Evolutionary conservation across 2,329 filamentous ascomycete species (phyloP), one percentile per base, ranked within the genome.

Genomic region (Byssoonygena ceratinophila): DNA sequence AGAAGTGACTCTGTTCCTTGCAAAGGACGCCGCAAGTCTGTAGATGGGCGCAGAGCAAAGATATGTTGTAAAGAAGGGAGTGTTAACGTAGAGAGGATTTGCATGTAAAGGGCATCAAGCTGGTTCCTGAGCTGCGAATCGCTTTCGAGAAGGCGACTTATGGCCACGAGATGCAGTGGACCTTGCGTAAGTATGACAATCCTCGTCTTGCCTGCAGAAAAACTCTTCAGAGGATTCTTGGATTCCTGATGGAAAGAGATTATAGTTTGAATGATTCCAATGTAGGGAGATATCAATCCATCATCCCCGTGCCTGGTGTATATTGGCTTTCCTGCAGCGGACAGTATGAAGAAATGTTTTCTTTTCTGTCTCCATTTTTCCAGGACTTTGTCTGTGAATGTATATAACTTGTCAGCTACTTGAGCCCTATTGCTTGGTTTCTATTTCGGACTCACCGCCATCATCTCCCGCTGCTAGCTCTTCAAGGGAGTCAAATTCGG

Each of bases 311-410:
- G 91, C 46, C 94, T 81, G 63, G 89, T 97, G 76, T 91, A 98
- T 46, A 98, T 94, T 9, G 92, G 94, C 67, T 98, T 98, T 18
- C 92, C 92, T 8, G 94, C 91, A 12, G 89, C 91, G 1, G 92
- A 97, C 1, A 98, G 74, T 61, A 98, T 94, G 70, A 98, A 81
- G 68, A 95, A 98, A 69, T 98, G 92, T 69, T 98, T 98, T 57
- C 90, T 76, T 71, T 97, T 97, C 34, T 85, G 81, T 65, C 89
- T 92, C 90, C 90, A 98, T 57, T 82, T 76, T 14, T 74, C 71
- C 37, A 95, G 74, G 23, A 87, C 72, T 44, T 37, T 6, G 31
- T 40, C 48, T 37, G 36, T 6, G 25, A 18, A 36, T 18, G 32
- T 39, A 53, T 22, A 37, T n/a, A 43, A 47, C 44, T 9, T 43